Conservation (phyloP, 2,329 filamentous ascomycete species). For the Lecanicillium sp. region DNA sequence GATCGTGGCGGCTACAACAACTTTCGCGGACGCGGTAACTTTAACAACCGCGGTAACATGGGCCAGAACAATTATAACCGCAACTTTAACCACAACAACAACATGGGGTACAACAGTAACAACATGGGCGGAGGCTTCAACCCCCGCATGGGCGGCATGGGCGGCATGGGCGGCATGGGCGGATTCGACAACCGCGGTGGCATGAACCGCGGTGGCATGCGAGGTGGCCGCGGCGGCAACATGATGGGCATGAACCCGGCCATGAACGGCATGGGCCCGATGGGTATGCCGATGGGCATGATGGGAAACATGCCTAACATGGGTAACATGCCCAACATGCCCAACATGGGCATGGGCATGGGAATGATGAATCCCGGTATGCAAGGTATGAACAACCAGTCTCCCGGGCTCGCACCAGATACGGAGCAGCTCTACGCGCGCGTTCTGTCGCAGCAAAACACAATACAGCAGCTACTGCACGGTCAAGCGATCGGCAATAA, state of each 20-base stretch:
- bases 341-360: slow-evolving; percentile 35
- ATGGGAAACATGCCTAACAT: slow-evolving; percentile 45
- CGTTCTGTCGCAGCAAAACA: not conserved
- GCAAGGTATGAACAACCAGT: slow-evolving; percentile 26
- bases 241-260: slow-evolving; percentile 42
- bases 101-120: slow-evolving; percentile 37
- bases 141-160: slow-evolving; percentile 45
- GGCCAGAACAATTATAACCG: slow-evolving; percentile 39
- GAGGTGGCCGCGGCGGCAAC: slow-evolving; percentile 45
- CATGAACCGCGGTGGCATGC: slow-evolving; percentile 46
- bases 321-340: slow-evolving; percentile 32
- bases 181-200: slow-evolving; percentile 44
- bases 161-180: slow-evolving; percentile 43
- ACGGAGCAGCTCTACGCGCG: slow-evolving; percentile 29
- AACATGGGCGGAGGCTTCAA: slow-evolving; percentile 39
- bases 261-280: slow-evolving; percentile 22
- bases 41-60: slow-evolving; percentile 44
- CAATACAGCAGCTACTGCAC: not conserved
- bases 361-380: slow-evolving; percentile 22
- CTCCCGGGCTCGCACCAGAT: slow-evolving; percentile 31
- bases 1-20: slow-evolving; percentile 41
- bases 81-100: slow-evolving; percentile 35
- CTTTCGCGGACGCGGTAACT: slow-evolving; percentile 46
- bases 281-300: slow-evolving; percentile 39
- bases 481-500: not conserved